Base-by-base conservation (phyloP, 1,284 basidiomycete species). In the Sporisorium exsertum region DNA sequence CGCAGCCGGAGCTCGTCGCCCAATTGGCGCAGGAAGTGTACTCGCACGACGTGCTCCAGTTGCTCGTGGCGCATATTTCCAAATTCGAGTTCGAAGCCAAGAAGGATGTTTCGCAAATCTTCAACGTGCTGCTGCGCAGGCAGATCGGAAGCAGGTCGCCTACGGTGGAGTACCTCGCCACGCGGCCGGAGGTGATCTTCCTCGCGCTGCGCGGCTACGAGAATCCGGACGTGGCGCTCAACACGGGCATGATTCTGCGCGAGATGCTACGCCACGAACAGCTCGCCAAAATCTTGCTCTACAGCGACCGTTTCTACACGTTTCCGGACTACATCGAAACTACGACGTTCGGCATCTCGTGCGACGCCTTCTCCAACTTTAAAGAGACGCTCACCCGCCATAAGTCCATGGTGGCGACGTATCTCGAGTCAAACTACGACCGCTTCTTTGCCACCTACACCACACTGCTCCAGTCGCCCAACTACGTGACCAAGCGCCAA, bases 401-500 rank as follows among this genome's bases (percentile, higher is more conserved):
- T 87, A 99, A 98, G 85, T 88, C 93, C 2, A 96, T 98, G 93
- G 96, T 99, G 0, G 95, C 96, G 0, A 91, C 93, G 64, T 99
- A 95, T 85, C 89, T 99, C 10, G 95, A 98, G 86, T 92, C 92
- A 88, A 94, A 98, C 86, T 99, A 98, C 84, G 96, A 98, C 79
- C 84, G 95, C 92, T 99, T 99, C 89, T 99, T 99, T 88, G 89
- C 90, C 45, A 94, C 94, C 73, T 98, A 96, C 88, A 94, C 93
- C 27, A 92, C 91, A 18, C 91, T 99, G 69, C 92, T 99, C 94
- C 52, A 97, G 95, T 22, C 90, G 37, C 89, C 80, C 40, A 99
- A 99, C 88, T 99, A 99, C 85, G 97, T 99, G 65, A 99, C 97
- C n/a, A 98, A 98, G 87, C 93, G 97, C 2, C 96, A 99, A 86